phyloP scores from a whole-genome alignment of 257 asterid genomes.

The Thymus quinquecostatus region DNA sequence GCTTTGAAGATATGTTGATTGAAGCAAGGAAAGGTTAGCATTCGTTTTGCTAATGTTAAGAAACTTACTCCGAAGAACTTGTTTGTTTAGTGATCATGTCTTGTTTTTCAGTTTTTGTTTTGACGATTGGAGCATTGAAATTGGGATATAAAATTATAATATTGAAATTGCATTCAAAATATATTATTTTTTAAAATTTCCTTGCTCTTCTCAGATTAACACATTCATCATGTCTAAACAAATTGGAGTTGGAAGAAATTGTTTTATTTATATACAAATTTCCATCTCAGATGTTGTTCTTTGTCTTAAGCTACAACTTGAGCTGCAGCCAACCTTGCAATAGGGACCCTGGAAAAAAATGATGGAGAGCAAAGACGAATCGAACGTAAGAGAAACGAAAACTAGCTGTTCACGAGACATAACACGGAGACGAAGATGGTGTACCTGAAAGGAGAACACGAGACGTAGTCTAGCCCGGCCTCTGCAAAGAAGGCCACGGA shows the following conservation, averaged over 20 bases:
- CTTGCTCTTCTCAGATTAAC: conserved; percentile 5
- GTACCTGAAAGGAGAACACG: conserved; percentile 97
- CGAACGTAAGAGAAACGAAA: background rate
- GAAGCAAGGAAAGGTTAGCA: no score
- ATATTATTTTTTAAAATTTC: no score
- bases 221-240: conserved; percentile 20
- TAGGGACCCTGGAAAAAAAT: conserved; percentile 66
- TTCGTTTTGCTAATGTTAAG: no score
- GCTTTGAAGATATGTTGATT: no score
- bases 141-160: no score
- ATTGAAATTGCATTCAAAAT: no score
- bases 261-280: conserved; percentile 37
- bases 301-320: conserved; percentile 64
- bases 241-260: background rate
- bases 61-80: no score
- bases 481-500: conserved; percentile 91
- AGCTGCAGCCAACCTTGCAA: conserved; percentile 98
- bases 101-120: no score
- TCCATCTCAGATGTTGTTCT: conserved; percentile 1
- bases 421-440: background rate
- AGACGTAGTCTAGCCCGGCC: conserved; percentile 90
- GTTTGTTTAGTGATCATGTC: no score
- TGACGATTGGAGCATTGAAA: no score
- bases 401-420: background rate
- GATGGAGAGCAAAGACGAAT: no score